Base-by-base conservation (phyloP, 2,329 filamentous ascomycete species). In the Gnomoniopsis sp. region DNA sequence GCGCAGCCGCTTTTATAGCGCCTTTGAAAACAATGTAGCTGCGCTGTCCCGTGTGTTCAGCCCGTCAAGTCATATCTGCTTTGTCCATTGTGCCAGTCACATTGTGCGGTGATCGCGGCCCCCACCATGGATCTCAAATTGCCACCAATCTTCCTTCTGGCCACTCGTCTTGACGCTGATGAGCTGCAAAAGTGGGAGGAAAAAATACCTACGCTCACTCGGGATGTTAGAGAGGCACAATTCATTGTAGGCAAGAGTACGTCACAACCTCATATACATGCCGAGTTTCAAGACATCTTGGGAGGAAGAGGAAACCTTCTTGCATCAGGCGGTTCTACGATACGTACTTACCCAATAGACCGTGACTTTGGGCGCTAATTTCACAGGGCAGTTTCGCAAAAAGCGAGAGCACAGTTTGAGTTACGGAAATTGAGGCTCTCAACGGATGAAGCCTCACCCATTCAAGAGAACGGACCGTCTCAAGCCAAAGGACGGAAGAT, bases 371-470 rank as follows among this genome's bases (percentile, higher is more conserved):
- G 14, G 30, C 14, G n/a, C 33, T 59, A 26, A 59, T 51, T 17
- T 50, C 1, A 19, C 7, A 19, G n/a, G 23, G 2, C 17, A 62
- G 60, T 96, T 36, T 79, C 79, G 0, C 87, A 84, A 57, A 87
- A 84, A 63, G 82, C 85, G 66, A 82, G 93, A 19, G 91, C 91
- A 1, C 79, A 83, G 49, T 87, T 96, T 65, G 93, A 98, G 72
- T 76, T 98, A 61, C 81, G 90, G 55, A 81, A 84, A 7, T 81
- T 84, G 49, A 87, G 85, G 15, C 65, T 96, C 2, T 70, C 73
- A 44, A 85, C 86, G 0, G 77, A 83, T 56, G 83, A 86, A 58
- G 65, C 77, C 3, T 58, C 67, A 8, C 58, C 38, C 21, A 41
- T 49, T 17, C 38, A 41, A 36, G 64, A 33, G 6, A 43, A 59